Percentiles rank a stretch among this genome's conserved stretches.
Conservation (phyloP, 2,329 filamentous ascomycete genomes). For the Verticillium albo-atrum region DNA sequence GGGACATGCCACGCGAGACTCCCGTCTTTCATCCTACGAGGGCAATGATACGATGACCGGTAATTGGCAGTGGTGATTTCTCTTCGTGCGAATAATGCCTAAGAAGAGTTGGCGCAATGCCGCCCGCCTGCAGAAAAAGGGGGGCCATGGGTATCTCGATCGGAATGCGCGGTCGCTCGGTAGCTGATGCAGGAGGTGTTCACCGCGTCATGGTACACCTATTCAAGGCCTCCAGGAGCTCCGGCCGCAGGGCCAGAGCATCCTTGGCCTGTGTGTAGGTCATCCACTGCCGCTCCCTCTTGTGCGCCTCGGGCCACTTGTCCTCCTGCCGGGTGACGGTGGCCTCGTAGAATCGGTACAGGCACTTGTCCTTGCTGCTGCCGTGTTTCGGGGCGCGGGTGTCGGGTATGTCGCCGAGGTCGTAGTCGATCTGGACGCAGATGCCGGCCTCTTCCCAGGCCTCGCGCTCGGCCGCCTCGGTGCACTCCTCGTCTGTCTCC, state of each 20-base stretch:
- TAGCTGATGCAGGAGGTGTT: not conserved
- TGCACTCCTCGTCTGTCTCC: constrained; percentile 89
- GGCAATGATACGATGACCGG: not conserved
- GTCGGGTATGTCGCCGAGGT: constrained; percentile 83
- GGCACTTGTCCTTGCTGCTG: constrained; percentile 57
- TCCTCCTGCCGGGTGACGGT: constrained; percentile 80
- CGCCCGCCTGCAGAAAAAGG: not conserved
- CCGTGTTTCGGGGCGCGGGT: constrained; percentile 73
- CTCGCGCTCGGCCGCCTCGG: constrained; percentile 77
- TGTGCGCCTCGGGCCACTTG: constrained; percentile 92
- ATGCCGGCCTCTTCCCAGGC: constrained; percentile 99
- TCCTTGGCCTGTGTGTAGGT: constrained; percentile 77
- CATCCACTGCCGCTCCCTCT: constrained; percentile 88
- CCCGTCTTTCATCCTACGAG: not conserved
- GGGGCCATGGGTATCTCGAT: not conserved
- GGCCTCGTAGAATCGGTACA: constrained; percentile 82
- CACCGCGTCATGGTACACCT: constrained; percentile 64
- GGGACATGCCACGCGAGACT: not conserved
- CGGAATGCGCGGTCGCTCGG: not conserved
- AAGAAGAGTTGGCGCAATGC: not conserved
- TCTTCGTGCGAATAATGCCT: not conserved
- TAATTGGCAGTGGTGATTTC: not conserved
- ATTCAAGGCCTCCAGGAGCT: constrained; percentile 82
- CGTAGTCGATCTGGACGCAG: constrained; percentile 74
- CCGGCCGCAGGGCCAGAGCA: constrained; percentile 71